These are phyloP conservation scores for Mycena metata DNA, from an alignment of 768 basidiomycete species.

Conservation along the genomic window DNA sequence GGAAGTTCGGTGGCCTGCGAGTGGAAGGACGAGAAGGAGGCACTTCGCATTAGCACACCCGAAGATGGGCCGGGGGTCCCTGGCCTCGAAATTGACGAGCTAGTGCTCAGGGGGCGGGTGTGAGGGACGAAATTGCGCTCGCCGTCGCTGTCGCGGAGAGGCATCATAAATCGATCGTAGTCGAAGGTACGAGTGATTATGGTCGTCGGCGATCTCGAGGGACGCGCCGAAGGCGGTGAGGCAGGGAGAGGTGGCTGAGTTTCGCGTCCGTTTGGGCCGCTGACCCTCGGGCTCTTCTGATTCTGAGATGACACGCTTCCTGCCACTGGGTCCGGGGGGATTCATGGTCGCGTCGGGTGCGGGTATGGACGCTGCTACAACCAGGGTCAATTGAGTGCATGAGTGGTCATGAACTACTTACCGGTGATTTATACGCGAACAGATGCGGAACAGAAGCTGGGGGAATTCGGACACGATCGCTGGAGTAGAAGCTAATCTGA, in stretches of 20 bases:
- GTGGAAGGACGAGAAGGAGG: conserved; percentile 42
- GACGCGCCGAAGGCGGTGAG: conserved; percentile 31
- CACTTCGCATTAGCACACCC: conserved; percentile 44
- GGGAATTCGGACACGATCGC: conserved; percentile 30
- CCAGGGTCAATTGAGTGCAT: conserved; percentile 15
- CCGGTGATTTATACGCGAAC: conserved; percentile 23
- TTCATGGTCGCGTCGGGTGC: conserved; percentile 35
- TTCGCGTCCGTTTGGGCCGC: conserved; percentile 45
- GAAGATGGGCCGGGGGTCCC: conserved; percentile 21
- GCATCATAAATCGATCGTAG: conserved; percentile 28
- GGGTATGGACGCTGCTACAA: conserved; percentile 2
- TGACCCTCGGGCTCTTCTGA: conserved; percentile 42
- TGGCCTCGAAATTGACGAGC: conserved; percentile 12
- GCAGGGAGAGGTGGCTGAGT: conserved; percentile 51
- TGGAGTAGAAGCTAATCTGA: conserved; percentile 27
- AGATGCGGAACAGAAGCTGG: conserved; percentile 23
- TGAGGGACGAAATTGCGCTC: conserved; percentile 31
- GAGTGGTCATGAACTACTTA: background rate
- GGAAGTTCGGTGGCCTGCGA: conserved; percentile 35
- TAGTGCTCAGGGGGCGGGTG: conserved; percentile 26
- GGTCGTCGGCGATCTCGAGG: background rate
- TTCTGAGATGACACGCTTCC: conserved; percentile 53
- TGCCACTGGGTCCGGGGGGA: conserved; percentile 34
- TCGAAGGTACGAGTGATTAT: conserved; percentile 38
- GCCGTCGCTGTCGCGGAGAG: conserved; percentile 8